Evolutionary conservation across 2,329 filamentous ascomycete genomes (phyloP), one percentile per base, ranked within the genome.

Genomic region (Claviceps africana): DNA sequence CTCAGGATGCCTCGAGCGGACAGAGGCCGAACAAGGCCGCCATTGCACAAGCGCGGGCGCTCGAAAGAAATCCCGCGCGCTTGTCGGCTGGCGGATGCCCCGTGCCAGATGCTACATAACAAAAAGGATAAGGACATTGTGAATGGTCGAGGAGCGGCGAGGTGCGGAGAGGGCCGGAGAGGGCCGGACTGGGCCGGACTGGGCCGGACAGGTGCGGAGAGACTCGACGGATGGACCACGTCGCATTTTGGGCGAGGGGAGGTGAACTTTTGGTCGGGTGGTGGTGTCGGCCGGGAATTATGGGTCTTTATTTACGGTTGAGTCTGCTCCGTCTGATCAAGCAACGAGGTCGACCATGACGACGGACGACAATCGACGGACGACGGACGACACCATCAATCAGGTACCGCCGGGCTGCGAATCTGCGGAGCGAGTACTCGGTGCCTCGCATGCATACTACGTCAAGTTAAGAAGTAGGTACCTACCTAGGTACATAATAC

Each of bases 221-320:
- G 46, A 53, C 46, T 49, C 39, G 54, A 52, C 39, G 53, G 54
- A 52, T 35, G 37, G 37, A 54, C 52, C 52, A 54, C 51, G 56
- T 56, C 49, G 52, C 47, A 57, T 52, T 48, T 51, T 47, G 25
- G 33, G 49, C 22, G 31, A 33, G 48, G 43, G 40, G 21, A 43
- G 49, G 53, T 51, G 53, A 52, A 50, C 33, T 28, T 22, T 13
- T 25, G 49, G 56, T 57, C 54, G 52, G 48, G 50, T 54, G 52
- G 54, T 48, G 48, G 30, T 49, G 48, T 31, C 31, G 45, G 42
- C 22, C 30, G 40, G 19, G 45, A 37, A 40, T 22, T n/a, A 40
- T 48, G 50, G 31, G 50, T n/a, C 44, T 43, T 47, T 25, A 25
- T n/a, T n/a, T 25, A 25, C 25, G 3, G 25, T 25, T 15, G 30